A percentile compares a stretch with the other conserved stretches of the same genome.
Conservation (phyloP, 1,284 basidiomycete species). For the Coniophora puteana region DNA sequence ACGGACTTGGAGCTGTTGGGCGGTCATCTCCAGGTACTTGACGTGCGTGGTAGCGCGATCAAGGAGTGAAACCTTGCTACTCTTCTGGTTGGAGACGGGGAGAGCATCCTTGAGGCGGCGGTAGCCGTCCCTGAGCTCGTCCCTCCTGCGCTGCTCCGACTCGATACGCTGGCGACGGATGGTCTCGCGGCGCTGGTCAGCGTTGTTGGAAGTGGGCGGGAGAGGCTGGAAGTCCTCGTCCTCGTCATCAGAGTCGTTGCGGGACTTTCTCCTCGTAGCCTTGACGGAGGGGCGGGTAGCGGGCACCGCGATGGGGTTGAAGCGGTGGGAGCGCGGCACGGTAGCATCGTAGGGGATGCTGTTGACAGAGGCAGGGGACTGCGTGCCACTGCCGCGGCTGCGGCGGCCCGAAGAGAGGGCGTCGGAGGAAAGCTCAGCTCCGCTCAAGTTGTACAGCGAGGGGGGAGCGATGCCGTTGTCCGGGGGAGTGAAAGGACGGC, state of each 20-base stretch:
- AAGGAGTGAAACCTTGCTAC: conserved; percentile 82
- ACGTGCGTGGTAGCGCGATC: conserved; percentile 81
- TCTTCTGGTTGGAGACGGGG: conserved; percentile 83
- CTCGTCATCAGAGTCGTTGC: conserved; percentile 57
- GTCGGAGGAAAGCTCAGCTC: conserved; percentile 68
- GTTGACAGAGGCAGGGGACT: conserved; percentile 51
- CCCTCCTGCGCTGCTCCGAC: conserved; percentile 81
- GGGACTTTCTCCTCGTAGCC: conserved; percentile 50
- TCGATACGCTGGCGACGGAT: conserved; percentile 84
- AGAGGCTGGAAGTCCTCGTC: conserved; percentile 63
- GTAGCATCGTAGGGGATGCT: conserved; percentile 48
- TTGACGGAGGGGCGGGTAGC: conserved; percentile 41
- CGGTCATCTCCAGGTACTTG: conserved; percentile 74
- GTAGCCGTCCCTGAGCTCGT: conserved; percentile 86
- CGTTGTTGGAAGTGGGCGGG: conserved; percentile 32
- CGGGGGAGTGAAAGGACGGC: conserved; percentile 64
- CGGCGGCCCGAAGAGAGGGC: conserved; percentile 57
- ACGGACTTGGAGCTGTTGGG: conserved; percentile 66
- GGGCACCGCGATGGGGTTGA: conserved; percentile 65
- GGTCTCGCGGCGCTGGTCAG: conserved; percentile 73
- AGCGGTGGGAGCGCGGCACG: conserved; percentile 68
- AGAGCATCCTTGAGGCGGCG: conserved; percentile 81
- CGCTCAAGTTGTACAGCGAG: conserved; percentile 62
- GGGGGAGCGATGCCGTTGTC: conserved; percentile 68
- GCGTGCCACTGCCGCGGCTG: conserved; percentile 62